A percentile compares a stretch with the other conserved stretches of the same genome.
Conservation (phyloP, 176 grass and related monocot genomes). For the Luzula sylvatica region DNA sequence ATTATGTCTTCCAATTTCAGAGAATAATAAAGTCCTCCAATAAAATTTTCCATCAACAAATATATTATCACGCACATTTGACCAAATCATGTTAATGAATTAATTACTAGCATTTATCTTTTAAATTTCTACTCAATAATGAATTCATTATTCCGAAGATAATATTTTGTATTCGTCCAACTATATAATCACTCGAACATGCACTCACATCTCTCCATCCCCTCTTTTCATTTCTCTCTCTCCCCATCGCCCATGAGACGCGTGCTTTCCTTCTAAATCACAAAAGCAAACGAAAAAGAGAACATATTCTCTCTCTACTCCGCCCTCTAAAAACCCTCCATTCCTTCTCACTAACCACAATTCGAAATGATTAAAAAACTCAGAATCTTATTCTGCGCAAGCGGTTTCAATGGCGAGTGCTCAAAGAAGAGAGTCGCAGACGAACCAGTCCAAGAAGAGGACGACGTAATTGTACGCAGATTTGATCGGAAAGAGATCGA, state of each 20-base stretch:
- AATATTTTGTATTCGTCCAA: not conserved
- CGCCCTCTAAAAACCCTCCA: conserved; percentile 17
- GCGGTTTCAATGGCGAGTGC: conserved; percentile 22
- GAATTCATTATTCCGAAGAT: not conserved
- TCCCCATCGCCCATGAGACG: not conserved
- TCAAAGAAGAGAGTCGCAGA: conserved; percentile 46
- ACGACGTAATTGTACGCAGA: conserved; percentile 13
- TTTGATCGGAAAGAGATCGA: conserved; percentile 61
- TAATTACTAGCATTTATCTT: not conserved
- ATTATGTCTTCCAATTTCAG: too few species aligned
- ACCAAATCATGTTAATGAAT: not conserved
- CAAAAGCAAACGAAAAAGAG: conserved; percentile 24
- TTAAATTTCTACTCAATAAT: not conserved
- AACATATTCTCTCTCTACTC: conserved; percentile 15
- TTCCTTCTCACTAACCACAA: not conserved
- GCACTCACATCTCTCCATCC: not conserved
- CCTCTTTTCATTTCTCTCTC: not conserved
- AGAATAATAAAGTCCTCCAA: too few species aligned
- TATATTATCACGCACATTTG: too few species aligned
- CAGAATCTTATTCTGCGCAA: conserved; percentile 31
- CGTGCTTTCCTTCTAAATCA: conserved; percentile 6
- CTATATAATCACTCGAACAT: conserved; percentile 11
- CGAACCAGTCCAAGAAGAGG: conserved; percentile 20
- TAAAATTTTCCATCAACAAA: too few species aligned
- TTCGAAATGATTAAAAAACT: conserved; percentile 37